Conservation (phyloP, 495 filamentous ascomycete species). For the Annulohypoxylon stygium region DNA sequence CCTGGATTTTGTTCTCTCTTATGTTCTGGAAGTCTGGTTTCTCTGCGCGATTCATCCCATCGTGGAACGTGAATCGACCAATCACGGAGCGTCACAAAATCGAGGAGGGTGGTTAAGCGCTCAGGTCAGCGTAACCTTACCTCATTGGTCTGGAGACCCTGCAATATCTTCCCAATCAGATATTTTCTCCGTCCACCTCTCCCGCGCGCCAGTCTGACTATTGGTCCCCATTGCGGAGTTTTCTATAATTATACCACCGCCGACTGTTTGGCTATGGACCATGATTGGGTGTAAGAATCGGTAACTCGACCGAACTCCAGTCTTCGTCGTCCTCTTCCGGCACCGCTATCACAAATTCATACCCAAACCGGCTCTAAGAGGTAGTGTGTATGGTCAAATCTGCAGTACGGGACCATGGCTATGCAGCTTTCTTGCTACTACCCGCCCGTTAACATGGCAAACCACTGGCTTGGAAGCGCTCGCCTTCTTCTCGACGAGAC, state of each 20-base stretch:
- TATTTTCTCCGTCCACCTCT: slow-evolving; percentile 35
- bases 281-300: slow-evolving; percentile 41
- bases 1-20: slow-evolving; percentile 16
- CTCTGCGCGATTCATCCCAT: slow-evolving; percentile 37
- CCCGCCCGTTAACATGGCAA: slow-evolving; percentile 32
- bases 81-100: slow-evolving; percentile 47
- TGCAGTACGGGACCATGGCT: slow-evolving; percentile 43
- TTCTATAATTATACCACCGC: slow-evolving; percentile 48
- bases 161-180: slow-evolving; percentile 43
- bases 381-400: slow-evolving; percentile 36
- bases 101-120: slow-evolving; percentile 49
- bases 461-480: slow-evolving; percentile 49
- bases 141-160: slow-evolving; percentile 41
- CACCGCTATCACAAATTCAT: slow-evolving; percentile 43
- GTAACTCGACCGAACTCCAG: slow-evolving; percentile 32
- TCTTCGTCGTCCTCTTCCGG: slow-evolving; percentile 43
- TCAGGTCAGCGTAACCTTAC: slow-evolving; percentile 39
- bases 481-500: slow-evolving; percentile 29
- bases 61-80: slow-evolving; percentile 40
- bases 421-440: slow-evolving; percentile 44
- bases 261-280: background rate
- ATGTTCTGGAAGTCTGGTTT: slow-evolving; percentile 36
- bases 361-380: slow-evolving; percentile 44
- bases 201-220: slow-evolving; percentile 42
- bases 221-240: slow-evolving; percentile 39